Evolutionary conservation across 2,329 filamentous ascomycete species (phyloP), one percentile per base, ranked within the genome.

Genomic region (Taxawa tesnikishii): DNA sequence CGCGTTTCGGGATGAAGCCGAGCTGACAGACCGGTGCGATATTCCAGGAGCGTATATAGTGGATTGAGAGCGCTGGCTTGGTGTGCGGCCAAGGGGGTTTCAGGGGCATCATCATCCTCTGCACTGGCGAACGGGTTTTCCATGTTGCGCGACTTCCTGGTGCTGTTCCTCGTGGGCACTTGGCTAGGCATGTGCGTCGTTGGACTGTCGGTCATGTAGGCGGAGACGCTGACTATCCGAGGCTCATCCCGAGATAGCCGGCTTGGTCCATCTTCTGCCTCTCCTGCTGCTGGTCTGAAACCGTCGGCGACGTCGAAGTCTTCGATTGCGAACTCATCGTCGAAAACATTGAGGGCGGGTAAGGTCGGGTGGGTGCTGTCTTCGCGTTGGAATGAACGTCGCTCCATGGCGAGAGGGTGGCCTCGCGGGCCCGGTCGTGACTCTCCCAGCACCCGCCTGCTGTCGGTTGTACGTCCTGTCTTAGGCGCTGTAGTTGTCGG

Each of bases 321-420:
- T 29, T 53, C 49, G 32, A 62, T 45, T 39, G 62, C 63, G 42
- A 55, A 58, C 38, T 65, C 60, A 45, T 67, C 63, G 47, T 59
- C 61, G 41, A 67, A 67, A 34, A 66, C 55, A 47, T 67, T 55
- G 32, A 18, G 19, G 19, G 19, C 19, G 8, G 19, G 19, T 8
- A 23, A n/a, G n/a, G 19, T 23, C 19, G 19, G 30, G 44, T 41
- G 26, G 17, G 21, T 40, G 44, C 43, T 44, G 48, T 44, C 34
- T 47, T 40, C 43, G 48, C 41, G 46, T 44, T 42, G 38, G 41
- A 48, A 39, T 47, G 51, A 25, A 12, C 13, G 54, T 47, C 51
- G 48, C 31, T 54, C 48, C 56, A 59, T 59, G 32, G 49, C 54
- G 50, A 43, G 27, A 23, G 32, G 28, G 33, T 24, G 33, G 28